Percentiles rank a stretch among this genome's conserved stretches.
These are phyloP conservation scores for Wickerhamomyces sp. DNA, from an alignment of 1,139 yeast genomes.

Conservation along the genomic window DNA sequence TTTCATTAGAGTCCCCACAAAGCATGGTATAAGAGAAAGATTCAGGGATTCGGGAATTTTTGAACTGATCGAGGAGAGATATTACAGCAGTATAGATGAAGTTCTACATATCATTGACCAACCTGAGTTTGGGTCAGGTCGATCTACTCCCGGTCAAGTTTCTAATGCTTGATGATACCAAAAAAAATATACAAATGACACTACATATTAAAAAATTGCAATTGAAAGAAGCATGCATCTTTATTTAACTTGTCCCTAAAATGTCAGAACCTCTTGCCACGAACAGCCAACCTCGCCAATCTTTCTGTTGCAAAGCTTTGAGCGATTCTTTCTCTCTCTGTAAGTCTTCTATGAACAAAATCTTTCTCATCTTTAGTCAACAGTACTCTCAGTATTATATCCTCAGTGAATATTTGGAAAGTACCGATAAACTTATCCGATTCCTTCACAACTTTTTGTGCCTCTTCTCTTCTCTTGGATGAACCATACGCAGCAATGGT, in stretches of 20 bases:
- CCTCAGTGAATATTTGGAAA: conserved; percentile 56
- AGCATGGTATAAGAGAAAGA: conserved; percentile 31
- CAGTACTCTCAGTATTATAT: conserved; percentile 60
- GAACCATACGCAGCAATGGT: conserved; percentile 76
- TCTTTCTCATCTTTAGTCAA: conserved; percentile 37
- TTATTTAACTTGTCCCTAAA: no score
- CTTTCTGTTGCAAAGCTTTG: conserved; percentile 63
- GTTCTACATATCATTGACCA: conserved; percentile 21
- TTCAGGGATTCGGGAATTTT: conserved; percentile 27
- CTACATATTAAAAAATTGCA: no score
- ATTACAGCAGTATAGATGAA: conserved; percentile 23
- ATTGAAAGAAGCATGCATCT: no score
- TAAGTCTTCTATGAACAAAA: conserved; percentile 50
- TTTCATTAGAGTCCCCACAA: conserved; percentile 58
- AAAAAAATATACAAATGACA: no score
- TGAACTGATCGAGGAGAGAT: conserved; percentile 21
- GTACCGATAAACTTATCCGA: conserved; percentile 52
- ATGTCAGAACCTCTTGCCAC: conserved; percentile 9
- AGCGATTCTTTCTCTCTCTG: conserved; percentile 57
- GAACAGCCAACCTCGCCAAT: conserved; percentile 21
- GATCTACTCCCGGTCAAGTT: neutral
- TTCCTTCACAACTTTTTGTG: conserved; percentile 44
- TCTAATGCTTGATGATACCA: no score
- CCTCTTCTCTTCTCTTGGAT: conserved; percentile 49
- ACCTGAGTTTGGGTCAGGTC: conserved; percentile 1